Evolutionary conservation across 2,329 filamentous ascomycete genomes (phyloP).

Genomic region (Xylariaceae sp.): DNA sequence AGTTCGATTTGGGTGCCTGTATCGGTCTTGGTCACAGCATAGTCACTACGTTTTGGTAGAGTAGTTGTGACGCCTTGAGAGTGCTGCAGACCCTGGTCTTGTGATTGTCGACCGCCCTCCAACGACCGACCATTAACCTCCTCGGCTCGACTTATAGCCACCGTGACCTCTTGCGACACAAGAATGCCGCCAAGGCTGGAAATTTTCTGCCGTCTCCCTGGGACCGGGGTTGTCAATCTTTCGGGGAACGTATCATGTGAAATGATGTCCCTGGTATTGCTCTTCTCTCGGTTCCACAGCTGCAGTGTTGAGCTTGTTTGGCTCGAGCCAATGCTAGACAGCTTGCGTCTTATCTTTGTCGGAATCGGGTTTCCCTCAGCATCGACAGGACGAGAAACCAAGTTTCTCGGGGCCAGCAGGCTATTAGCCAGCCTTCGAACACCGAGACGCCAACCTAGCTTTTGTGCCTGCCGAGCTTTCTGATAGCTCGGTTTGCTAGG

Average conservation of each 20-base stretch:
- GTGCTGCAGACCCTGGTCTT: background rate
- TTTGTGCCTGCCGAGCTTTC: background rate
- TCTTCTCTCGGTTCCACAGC: conserved; percentile 37
- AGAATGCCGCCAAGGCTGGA: conserved; percentile 62
- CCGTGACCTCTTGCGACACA: conserved; percentile 66
- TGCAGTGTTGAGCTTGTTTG: conserved; percentile 44
- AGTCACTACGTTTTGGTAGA: background rate
- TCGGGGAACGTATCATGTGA: conserved; percentile 24
- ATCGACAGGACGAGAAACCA: conserved; percentile 35
- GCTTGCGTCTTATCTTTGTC: conserved; percentile 34
- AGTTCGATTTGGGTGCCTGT: background rate
- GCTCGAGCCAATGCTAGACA: conserved; percentile 37
- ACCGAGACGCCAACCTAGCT: background rate
- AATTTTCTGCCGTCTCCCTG: conserved; percentile 24
- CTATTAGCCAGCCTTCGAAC: background rate
- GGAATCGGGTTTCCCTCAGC: conserved; percentile 42
- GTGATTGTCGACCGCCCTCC: conserved; percentile 4
- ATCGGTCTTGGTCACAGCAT: background rate
- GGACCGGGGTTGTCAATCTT: conserved; percentile 14
- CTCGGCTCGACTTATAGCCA: conserved; percentile 52
- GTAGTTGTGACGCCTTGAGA: background rate
- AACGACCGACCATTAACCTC: conserved; percentile 28
- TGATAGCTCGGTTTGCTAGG: conserved; percentile 24
- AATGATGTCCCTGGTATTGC: background rate
- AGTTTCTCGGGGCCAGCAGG: conserved; percentile 16